Evolutionary conservation across 2,329 filamentous ascomycete species (phyloP).

Genomic region (Colletotrichum sp.): DNA sequence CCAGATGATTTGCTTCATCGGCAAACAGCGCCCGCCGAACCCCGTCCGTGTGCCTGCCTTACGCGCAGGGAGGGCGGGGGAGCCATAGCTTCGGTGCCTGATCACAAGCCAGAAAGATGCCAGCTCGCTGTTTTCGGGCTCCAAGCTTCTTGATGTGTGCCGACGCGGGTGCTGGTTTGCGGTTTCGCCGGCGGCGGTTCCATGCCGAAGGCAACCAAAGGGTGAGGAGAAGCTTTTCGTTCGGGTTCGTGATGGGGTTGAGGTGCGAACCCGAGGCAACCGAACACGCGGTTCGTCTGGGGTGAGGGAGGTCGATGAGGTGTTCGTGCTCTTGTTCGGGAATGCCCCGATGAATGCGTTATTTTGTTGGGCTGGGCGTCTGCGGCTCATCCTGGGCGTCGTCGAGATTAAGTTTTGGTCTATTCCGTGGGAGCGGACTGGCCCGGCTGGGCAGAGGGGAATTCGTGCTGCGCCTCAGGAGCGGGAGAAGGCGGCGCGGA

Average conservation of each 20-base stretch:
- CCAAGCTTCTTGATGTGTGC: background rate
- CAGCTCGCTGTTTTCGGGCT: background rate
- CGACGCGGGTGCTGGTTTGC: background rate
- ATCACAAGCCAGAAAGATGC: background rate
- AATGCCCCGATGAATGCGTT: background rate
- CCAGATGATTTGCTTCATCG: background rate
- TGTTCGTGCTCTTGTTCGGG: background rate
- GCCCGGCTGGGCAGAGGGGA: background rate
- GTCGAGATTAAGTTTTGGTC: background rate
- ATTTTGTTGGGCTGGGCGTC: background rate
- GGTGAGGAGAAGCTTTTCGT: background rate
- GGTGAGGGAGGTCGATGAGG: background rate
- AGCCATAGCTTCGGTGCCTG: background rate
- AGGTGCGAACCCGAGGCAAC: background rate
- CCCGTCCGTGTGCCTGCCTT: background rate
- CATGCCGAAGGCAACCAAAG: background rate
- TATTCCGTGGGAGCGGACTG: background rate
- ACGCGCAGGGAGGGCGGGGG: background rate
- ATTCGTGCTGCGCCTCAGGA: background rate
- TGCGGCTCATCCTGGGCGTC: background rate
- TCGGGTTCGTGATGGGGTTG: background rate
- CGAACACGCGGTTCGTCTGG: background rate
- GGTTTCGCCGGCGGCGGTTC: background rate
- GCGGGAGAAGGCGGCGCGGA: background rate
- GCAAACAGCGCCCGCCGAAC: background rate